These are phyloP conservation scores for Penicillium sp. DNA, from an alignment of 2,329 filamentous ascomycete species.

Conservation along the genomic window DNA sequence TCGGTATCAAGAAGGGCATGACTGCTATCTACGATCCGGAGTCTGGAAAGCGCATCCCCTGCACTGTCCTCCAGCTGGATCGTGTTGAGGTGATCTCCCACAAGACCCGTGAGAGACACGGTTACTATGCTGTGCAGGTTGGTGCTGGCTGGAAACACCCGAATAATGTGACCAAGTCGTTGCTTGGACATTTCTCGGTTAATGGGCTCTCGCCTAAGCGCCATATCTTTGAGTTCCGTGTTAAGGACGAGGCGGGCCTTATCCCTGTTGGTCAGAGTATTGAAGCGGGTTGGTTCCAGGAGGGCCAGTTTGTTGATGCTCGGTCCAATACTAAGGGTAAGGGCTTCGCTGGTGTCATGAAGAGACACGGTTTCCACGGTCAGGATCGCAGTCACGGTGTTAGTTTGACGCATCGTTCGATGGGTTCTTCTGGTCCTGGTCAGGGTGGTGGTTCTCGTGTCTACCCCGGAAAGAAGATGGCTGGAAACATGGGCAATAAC, in stretches of 20 bases:
- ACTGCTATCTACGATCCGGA: slow-evolving; percentile 79
- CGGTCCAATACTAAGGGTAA: slow-evolving; percentile 77
- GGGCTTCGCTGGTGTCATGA: slow-evolving; percentile 98
- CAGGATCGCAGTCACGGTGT: slow-evolving; percentile 94
- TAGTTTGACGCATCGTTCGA: slow-evolving; percentile 87
- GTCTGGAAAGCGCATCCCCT: slow-evolving; percentile 74
- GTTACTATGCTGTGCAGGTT: slow-evolving; percentile 92
- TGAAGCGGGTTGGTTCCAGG: slow-evolving; percentile 84
- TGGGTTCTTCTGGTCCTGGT: slow-evolving; percentile 84
- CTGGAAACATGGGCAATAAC: slow-evolving; percentile 90
- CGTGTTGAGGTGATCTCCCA: slow-evolving; percentile 83
- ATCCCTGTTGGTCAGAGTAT: slow-evolving; percentile 73
- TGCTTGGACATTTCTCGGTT: slow-evolving; percentile 83
- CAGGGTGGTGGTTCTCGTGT: slow-evolving; percentile 93
- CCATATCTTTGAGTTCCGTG: slow-evolving; percentile 82
- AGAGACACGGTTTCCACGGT: slow-evolving; percentile 84
- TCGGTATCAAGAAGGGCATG: slow-evolving; percentile 94
- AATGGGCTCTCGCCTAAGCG: slow-evolving; percentile 81
- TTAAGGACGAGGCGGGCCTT: slow-evolving; percentile 70
- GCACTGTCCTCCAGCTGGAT: slow-evolving; percentile 92
- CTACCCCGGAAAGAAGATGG: slow-evolving; percentile 95
- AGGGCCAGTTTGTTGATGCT: slow-evolving; percentile 88
- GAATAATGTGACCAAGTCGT: slow-evolving; percentile 74
- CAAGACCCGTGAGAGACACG: slow-evolving; percentile 77
- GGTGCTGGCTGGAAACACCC: slow-evolving; percentile 73